Base-by-base conservation (phyloP, 805 yeast species). In the Nakazawaea ernobii region DNA sequence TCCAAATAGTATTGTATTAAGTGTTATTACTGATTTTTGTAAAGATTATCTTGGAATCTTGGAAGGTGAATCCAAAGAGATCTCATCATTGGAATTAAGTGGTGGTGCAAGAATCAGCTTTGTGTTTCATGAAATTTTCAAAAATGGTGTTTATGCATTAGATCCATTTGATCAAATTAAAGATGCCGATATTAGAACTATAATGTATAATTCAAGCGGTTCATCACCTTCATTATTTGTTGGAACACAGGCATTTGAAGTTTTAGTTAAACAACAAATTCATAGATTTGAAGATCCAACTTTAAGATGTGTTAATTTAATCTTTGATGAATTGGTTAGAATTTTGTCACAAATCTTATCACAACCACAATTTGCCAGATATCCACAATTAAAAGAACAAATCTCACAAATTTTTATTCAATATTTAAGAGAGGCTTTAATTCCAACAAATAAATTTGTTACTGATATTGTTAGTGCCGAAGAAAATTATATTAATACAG, bases 31-130 rank as follows among this genome's bases (percentile, higher is more conserved):
- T 14, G 95, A 86, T 65, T 89, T 94, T 60, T 76, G 92, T 54
- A 89, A 86, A 62, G 98, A 91, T 63, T 94, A 90, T 68, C 84
- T 81, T 51, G 92, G 94, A 13, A 87, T 92, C 37, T 72, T 94
- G 57, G 94, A 87, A 59, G 99, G 99, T 69, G 92, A 88, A 65
- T 84, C 94, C 26, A 86, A 80, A 65, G 99, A 94, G 60, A 73
- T 94, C 54, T 81, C 95, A 8, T 81, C 91, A 8, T 79, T 84
- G 59, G 99, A 94, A 69, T 77, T 94, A 56, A 86, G 96, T 55
- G 99, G 99, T 63, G 99, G 96, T 68, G 99, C 99, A 0, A 86
- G 99, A 75, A 86, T 92, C 52, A 84, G 95, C 29, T 94, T 90
- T 72, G 98, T 92, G 15, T 94, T 92, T 73, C 98, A 92, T 65